Base-by-base conservation (phyloP, 1,284 basidiomycete species). In the Tylopilus sp. region DNA sequence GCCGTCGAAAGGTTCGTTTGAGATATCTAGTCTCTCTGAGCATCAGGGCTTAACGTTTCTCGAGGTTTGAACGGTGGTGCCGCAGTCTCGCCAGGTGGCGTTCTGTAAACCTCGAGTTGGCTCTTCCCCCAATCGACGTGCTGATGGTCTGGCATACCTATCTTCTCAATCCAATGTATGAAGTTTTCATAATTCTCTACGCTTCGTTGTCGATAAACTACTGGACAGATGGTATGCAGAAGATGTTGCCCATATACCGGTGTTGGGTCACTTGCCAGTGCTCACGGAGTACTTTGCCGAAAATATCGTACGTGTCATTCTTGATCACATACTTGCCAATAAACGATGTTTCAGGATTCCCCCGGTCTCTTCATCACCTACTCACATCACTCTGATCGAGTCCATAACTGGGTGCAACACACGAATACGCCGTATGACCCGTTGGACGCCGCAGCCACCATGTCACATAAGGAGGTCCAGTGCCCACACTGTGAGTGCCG, bases 111-210 rank as follows among this genome's bases (percentile, higher is more conserved):
- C 1, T 19, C 6, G 39, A 41, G 39, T 13, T 19, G 21, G 16
- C 15, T 6, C 29, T 46, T 7, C 44, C 44, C 11, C 44, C 44
- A 3, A 41, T 74, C 2, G 74, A 75, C 38, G 73, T 75, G 2
- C 48, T 72, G 16, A 74, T 75, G 73, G 71, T 75, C 5, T 75
- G 74, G 72, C 74, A 75, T 40, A 56, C 75, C 6, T 76, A 75
- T 56, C 58, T 74, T 49, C 66, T 75, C 16, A 74, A 71, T 49
- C 72, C 72, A 6, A 54, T 60, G 72, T 71, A 52, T 45, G 65
- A 12, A 15, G 38, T 35, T 35, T 35, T 11, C 34, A 4, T 35
- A 8, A 2, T 6, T 11, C 9, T 35, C 16, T 9, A n/a, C 16
- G 6, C 9, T 19, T 35, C 12, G 11, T 19, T 16, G 34, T 9